These are phyloP conservation scores for Schwanniomyces vanrijiae DNA, from an alignment of 805 yeast species.

Conservation along the genomic window DNA sequence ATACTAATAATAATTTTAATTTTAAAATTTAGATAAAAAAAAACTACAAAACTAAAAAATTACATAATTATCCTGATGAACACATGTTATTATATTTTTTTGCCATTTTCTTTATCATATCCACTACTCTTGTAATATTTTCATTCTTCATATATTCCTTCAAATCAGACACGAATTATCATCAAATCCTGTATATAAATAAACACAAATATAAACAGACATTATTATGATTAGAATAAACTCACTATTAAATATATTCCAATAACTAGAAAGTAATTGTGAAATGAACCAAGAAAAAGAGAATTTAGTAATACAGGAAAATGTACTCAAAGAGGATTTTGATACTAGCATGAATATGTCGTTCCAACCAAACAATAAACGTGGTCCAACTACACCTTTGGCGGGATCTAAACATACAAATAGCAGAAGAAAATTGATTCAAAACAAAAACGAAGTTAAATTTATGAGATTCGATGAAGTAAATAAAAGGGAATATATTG, in stretches of 20 bases:
- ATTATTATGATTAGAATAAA: neutral
- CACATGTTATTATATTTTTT: no score
- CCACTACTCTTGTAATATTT: no score
- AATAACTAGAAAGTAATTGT: neutral
- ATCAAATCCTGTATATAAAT: neutral
- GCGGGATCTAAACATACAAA: conserved; percentile 23
- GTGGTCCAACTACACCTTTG: conserved; percentile 39
- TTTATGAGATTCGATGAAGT: conserved; percentile 1
- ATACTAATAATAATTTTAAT: no score
- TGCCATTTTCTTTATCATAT: no score
- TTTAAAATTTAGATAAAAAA: no score
- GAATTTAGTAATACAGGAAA: neutral
- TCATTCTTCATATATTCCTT: no score
- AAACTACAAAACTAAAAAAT: no score
- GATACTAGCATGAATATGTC: neutral
- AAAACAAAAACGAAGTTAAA: neutral
- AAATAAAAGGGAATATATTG: conserved; percentile 15
- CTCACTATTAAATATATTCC: neutral
- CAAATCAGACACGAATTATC: no score
- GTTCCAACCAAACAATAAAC: conserved; percentile 12
- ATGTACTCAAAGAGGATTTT: neutral
- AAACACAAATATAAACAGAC: neutral
- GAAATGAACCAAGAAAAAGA: neutral
- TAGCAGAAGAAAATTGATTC: conserved; percentile 15
- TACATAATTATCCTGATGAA: no score